Percentiles rank a stretch among this genome's conserved stretches.
These are phyloP conservation scores for Ophiocordyceps australis DNA, from an alignment of 2,329 filamentous ascomycete genomes.

Conservation along the genomic window DNA sequence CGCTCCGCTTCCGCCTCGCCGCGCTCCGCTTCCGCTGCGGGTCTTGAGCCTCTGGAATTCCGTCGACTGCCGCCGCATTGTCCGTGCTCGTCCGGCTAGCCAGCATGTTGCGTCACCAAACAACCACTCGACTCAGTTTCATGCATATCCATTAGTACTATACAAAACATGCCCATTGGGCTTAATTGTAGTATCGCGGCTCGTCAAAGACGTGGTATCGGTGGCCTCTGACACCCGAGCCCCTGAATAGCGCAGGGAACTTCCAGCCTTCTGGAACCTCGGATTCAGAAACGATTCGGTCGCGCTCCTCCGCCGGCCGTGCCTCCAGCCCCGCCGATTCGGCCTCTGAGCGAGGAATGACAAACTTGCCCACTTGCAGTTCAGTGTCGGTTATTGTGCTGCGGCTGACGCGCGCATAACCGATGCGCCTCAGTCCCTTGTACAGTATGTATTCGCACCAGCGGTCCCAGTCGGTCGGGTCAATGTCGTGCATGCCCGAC, in stretches of 20 bases:
- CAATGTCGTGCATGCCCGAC: conserved; percentile 91
- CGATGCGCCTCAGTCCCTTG: conserved; percentile 69
- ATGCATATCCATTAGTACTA: too few relatives aligned
- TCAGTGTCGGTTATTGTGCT: conserved; percentile 94
- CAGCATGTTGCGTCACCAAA: too few relatives aligned
- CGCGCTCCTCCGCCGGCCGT: conserved; percentile 32
- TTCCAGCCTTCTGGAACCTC: conserved; percentile 60
- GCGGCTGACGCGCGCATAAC: conserved; percentile 78
- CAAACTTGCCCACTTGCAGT: conserved; percentile 89
- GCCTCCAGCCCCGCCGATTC: conserved; percentile 26
- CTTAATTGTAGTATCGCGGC: conserved; percentile 49
- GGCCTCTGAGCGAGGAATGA: conserved; percentile 49
- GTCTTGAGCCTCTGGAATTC: too few relatives aligned
- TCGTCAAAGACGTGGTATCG: conserved; percentile 91
- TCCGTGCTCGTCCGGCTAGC: too few relatives aligned
- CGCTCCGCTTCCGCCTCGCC: too few relatives aligned
- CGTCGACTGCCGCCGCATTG: too few relatives aligned
- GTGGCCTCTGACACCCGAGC: conserved; percentile 75
- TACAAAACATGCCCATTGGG: too few relatives aligned
- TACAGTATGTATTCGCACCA: conserved; percentile 99
- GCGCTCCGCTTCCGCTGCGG: too few relatives aligned
- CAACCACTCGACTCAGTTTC: too few relatives aligned
- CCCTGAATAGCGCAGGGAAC: conserved; percentile 74
- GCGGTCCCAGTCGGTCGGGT: conserved; percentile 80
- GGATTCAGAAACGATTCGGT: conserved; percentile 43